These are phyloP conservation scores for Epichloe coenophiala DNA, from an alignment of 2,329 filamentous ascomycete species.

Conservation along the genomic window DNA sequence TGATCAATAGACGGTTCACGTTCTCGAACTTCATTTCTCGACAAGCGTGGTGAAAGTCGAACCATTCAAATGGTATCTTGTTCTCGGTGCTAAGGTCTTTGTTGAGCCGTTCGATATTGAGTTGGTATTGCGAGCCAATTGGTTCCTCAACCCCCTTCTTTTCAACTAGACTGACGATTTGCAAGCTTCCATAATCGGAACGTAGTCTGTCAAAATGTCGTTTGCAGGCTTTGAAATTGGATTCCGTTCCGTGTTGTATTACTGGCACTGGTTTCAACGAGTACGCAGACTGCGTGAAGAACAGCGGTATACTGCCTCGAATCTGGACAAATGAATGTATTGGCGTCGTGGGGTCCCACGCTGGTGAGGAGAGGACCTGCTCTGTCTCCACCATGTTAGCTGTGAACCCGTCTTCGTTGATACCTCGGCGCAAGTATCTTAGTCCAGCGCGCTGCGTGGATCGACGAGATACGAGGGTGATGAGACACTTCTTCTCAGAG, in stretches of 20 bases:
- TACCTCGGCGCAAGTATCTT: constrained; percentile 76
- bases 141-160: constrained; percentile 76
- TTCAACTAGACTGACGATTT: constrained; percentile 76
- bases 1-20: constrained; percentile 64
- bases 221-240: constrained; percentile 66
- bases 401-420: constrained; percentile 77
- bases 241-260: constrained; percentile 65
- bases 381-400: constrained; percentile 94
- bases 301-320: constrained; percentile 83
- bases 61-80: constrained; percentile 67
- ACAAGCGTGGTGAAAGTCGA: constrained; percentile 88
- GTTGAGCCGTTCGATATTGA: constrained; percentile 53
- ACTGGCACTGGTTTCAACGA: constrained; percentile 79
- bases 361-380: constrained; percentile 66
- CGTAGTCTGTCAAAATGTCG: constrained; percentile 63
- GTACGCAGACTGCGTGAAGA: constrained; percentile 91
- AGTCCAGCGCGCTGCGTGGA: constrained; percentile 78
- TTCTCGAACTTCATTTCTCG: constrained; percentile 98
- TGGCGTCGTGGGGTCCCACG: constrained; percentile 48
- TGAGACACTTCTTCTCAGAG: constrained; percentile 48
- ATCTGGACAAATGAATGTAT: constrained; percentile 77
- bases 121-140: constrained; percentile 67
- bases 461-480: constrained; percentile 86
- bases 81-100: constrained; percentile 36
- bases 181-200: constrained; percentile 59